These are phyloP conservation scores for Halophytophthora polymorphica DNA, from an alignment of 352 stramenopile genomes.

Conservation along the genomic window DNA sequence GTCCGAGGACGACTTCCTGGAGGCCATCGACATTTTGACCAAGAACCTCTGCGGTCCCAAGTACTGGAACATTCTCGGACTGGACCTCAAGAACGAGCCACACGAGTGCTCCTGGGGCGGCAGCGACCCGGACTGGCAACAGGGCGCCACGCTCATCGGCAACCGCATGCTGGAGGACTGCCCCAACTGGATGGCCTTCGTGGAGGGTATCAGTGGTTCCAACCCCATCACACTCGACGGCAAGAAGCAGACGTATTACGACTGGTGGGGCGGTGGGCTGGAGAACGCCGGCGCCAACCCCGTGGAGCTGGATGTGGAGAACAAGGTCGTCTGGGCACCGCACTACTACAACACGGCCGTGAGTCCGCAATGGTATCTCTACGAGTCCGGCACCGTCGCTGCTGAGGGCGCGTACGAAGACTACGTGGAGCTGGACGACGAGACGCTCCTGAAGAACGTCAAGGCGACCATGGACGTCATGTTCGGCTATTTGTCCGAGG, in stretches of 20 bases:
- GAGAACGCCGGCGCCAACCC: conserved; percentile 34
- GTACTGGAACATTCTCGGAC: conserved; percentile 67
- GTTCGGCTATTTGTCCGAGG: conserved; percentile 55
- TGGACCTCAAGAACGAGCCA: conserved; percentile 72
- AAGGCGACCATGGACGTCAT: conserved; percentile 57
- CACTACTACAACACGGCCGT: conserved; percentile 77
- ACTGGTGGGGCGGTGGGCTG: conserved; percentile 67
- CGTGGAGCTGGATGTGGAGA: conserved; percentile 31
- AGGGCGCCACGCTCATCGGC: conserved; percentile 54
- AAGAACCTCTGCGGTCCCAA: conserved; percentile 41
- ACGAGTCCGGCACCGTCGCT: conserved; percentile 30
- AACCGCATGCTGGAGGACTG: conserved; percentile 59
- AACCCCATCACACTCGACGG: conserved; percentile 34
- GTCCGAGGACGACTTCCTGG: conserved; percentile 49
- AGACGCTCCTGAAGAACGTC: conserved; percentile 39
- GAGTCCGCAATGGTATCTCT: conserved; percentile 57
- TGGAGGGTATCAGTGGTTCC: conserved; percentile 49
- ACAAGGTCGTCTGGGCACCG: conserved; percentile 66
- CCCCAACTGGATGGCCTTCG: conserved; percentile 62
- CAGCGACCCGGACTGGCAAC: conserved; percentile 37
- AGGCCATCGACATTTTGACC: conserved; percentile 52
- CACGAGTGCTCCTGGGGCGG: conserved; percentile 51
- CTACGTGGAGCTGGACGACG: conserved; percentile 49
- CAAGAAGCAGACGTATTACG: conserved; percentile 33
- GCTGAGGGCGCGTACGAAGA: conserved; percentile 10